phyloP scores from a whole-genome alignment of 2,329 filamentous ascomycete genomes.

The Talaromyces amestolkiae region DNA sequence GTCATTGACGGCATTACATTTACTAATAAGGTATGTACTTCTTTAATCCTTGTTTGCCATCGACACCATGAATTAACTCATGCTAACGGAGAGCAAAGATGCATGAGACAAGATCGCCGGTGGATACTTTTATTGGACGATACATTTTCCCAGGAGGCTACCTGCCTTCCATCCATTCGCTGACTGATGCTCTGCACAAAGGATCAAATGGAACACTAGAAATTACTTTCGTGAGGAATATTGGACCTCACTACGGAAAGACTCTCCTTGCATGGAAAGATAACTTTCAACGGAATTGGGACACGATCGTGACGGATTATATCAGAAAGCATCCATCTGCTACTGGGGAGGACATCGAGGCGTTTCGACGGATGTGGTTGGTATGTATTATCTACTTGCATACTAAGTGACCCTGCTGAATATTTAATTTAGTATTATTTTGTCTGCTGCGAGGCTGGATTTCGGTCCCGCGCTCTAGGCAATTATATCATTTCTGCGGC shows the following conservation, averaged over 20 bases:
- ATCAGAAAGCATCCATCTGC: constrained; percentile 55
- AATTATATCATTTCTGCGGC: constrained; percentile 71
- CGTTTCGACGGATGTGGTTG: constrained; percentile 71
- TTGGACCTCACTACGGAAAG: constrained; percentile 70
- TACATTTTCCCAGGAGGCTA: constrained; percentile 80
- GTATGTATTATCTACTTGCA: constrained; percentile 32
- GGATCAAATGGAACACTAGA: constrained; percentile 63
- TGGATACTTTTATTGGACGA: constrained; percentile 64
- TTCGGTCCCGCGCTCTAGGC: constrained; percentile 52
- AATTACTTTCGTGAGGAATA: constrained; percentile 67
- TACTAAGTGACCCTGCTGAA: neutral
- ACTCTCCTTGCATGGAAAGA: constrained; percentile 67
- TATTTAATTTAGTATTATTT: constrained; percentile 62
- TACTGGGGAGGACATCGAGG: constrained; percentile 52
- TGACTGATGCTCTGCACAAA: constrained; percentile 59
- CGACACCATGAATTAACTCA: neutral
- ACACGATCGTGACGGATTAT: constrained; percentile 57
- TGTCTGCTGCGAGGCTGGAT: constrained; percentile 71
- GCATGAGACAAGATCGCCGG: constrained; percentile 64
- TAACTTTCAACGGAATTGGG: constrained; percentile 63
- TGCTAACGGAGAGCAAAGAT: constrained; percentile 29
- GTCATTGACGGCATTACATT: constrained; percentile 74
- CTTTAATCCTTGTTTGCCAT: neutral
- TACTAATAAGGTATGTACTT: constrained; percentile 54
- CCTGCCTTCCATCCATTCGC: constrained; percentile 58